These are phyloP conservation scores for Colletotrichum sp. DNA, from an alignment of 2,329 filamentous ascomycete genomes.

Conservation along the genomic window DNA sequence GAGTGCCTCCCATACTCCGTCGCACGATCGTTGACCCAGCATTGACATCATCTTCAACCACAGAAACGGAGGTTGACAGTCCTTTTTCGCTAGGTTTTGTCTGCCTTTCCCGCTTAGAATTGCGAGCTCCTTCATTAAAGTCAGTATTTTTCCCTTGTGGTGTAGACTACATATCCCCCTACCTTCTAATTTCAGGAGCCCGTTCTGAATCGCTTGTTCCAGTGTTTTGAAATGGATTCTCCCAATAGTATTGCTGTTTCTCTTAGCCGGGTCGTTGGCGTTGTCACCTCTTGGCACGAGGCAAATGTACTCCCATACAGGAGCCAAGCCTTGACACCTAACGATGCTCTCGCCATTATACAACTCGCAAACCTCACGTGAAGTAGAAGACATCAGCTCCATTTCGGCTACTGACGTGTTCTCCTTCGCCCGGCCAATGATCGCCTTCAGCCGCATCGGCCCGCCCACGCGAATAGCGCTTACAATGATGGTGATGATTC, in stretches of 20 bases:
- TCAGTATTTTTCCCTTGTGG: neutral
- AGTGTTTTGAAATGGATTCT: neutral
- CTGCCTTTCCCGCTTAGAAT: neutral
- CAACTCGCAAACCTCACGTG: conserved; percentile 42
- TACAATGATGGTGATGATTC: conserved; percentile 43
- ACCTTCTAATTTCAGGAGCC: neutral
- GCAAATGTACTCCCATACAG: neutral
- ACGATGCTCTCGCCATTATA: conserved; percentile 26
- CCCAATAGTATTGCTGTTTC: rapidly evolving
- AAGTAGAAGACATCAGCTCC: conserved; percentile 46
- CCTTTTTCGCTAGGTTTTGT: rapidly evolving
- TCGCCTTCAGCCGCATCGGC: conserved; percentile 32
- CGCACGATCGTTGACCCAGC: neutral
- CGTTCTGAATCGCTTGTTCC: neutral
- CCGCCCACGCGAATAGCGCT: conserved; percentile 38
- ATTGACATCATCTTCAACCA: neutral
- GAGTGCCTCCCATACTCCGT: neutral
- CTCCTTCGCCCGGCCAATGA: conserved; percentile 44
- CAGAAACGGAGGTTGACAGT: neutral
- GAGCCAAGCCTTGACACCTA: neutral
- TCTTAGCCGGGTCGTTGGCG: neutral
- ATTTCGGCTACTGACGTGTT: conserved; percentile 35
- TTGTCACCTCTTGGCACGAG: neutral
- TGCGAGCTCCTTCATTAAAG: neutral
- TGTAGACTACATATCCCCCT: neutral